Evolutionary conservation across 1,139 yeast species (phyloP).

Genomic region (Saccharomycopsis crataegensis): DNA sequence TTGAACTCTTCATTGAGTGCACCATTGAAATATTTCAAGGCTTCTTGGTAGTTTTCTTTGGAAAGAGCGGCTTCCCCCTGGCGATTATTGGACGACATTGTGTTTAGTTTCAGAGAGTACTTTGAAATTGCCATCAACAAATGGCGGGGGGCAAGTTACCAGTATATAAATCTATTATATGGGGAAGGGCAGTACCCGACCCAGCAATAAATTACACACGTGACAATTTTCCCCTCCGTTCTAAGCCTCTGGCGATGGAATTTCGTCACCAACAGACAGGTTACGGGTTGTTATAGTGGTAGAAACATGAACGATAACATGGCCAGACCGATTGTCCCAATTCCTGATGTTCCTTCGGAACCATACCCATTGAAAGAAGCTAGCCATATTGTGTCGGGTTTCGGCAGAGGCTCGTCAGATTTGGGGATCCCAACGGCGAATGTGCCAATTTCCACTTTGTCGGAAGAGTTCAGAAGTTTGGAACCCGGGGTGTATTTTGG

Average conservation of each 20-base stretch:
- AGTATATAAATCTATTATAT: not conserved
- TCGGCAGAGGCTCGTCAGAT: conserved; percentile 92
- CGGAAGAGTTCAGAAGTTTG: conserved; percentile 34
- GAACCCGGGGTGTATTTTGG: conserved; percentile 92
- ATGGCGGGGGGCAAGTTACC: not conserved
- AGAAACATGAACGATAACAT: not conserved
- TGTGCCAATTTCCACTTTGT: conserved; percentile 53
- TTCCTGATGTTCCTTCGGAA: conserved; percentile 41
- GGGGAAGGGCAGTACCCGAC: not conserved
- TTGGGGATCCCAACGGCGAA: conserved; percentile 96
- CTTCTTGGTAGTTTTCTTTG: conserved; percentile 5
- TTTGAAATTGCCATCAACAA: not conserved
- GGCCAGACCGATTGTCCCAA: conserved; percentile 18
- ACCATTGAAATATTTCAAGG: conserved; percentile 5
- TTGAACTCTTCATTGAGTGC: conserved; percentile 8
- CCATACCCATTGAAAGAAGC: conserved; percentile 64
- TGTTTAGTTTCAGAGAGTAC: not conserved
- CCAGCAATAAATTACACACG: too few relatives aligned
- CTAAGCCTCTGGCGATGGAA: not conserved
- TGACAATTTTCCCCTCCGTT: too few relatives aligned
- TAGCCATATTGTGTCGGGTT: conserved; percentile 70
- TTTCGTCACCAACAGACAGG: not conserved
- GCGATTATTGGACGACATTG: conserved; percentile 5
- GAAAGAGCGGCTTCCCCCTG: conserved; percentile 13
- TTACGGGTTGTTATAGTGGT: not conserved